Base-by-base conservation (phyloP, 805 yeast genomes). In the Suhomyces canberraensis region DNA sequence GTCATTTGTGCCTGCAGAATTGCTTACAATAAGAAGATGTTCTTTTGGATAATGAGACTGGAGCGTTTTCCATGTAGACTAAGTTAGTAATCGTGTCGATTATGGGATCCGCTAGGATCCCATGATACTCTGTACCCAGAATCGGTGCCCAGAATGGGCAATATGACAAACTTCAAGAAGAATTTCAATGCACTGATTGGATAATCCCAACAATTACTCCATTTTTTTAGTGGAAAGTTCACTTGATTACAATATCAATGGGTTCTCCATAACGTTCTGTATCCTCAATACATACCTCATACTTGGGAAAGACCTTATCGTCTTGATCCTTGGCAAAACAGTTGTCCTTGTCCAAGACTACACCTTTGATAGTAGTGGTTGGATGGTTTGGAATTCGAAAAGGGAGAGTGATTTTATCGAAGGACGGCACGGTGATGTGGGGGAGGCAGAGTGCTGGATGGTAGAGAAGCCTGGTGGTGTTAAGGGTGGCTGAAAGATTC, bases 321-420 rank as follows among this genome's bases (percentile, higher is more conserved):
- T 79, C 84, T 37, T 86, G 84, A 24, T 90, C 90, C 40, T 76
- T 73, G 4, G 98, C 95, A 56, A 93, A 85, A 54, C 98, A 91
- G 58, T 93, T 93, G 61, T 93, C 98, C 57, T 93, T 93, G 54
- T 93, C 98, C 17, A 93, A 66, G 0, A 93, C 91, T 1, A 90
- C 73, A 0, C 89, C 95, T 51, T 78, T 81, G 39, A 86, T 83
- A 4, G 49, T 46, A 7, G 50, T 49, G 2, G 39, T 40, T 2
- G 53, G 53, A 13, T 32, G 61, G 39, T 40, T 50, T 2, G 70
- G 69, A 16, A 62, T 62, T 31, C 20, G 36, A 16, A 75, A 45
- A 0, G 93, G 86, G 3, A 83, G 54, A 0, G 81, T 74, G 3
- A 84, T 55, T 34, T 76, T 73, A 47, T 77, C 80, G 47, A 84